Conservation (phyloP, 2,329 filamentous ascomycete species). For the Exutisphaerella laricina region DNA sequence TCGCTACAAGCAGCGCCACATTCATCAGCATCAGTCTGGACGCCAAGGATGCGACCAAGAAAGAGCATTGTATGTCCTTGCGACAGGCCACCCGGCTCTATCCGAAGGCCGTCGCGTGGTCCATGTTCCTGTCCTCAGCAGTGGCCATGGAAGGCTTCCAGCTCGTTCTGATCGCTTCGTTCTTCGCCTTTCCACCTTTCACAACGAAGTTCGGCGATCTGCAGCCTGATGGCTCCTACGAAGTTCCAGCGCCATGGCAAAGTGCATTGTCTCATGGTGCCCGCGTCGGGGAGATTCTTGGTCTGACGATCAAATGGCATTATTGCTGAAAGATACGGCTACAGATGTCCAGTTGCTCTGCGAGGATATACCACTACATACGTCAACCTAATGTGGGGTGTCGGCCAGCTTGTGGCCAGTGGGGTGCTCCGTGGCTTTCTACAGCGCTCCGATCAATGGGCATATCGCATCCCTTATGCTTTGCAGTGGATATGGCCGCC, state of each 20-base stretch:
- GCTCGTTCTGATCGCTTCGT: conserved; percentile 32
- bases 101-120: conserved; percentile 36
- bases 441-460: conserved; percentile 27
- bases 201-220: conserved; percentile 36
- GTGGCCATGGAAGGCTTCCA: conserved; percentile 42
- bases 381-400: conserved; percentile 57
- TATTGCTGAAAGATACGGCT: conserved; percentile 49
- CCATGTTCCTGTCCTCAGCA: conserved; percentile 34
- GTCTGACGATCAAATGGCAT: conserved; percentile 62
- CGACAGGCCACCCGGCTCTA: conserved; percentile 29
- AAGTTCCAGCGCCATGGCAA: conserved; percentile 53
- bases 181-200: conserved; percentile 34
- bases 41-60: conserved; percentile 6
- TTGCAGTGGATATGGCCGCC: conserved; percentile 47
- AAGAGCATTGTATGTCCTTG: conserved; percentile 34
- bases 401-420: conserved; percentile 51
- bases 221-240: conserved; percentile 35
- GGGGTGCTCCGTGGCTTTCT: conserved; percentile 30
- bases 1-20: not conserved
- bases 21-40: not conserved
- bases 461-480: conserved; percentile 39
- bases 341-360: conserved; percentile 49
- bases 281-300: conserved; percentile 60
- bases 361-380: conserved; percentile 54
- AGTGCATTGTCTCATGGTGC: conserved; percentile 50